A percentile compares a stretch with the other conserved stretches of the same genome.
Conservation (phyloP, 2,329 filamentous ascomycete genomes). For the Monosporascus cannonballus region DNA sequence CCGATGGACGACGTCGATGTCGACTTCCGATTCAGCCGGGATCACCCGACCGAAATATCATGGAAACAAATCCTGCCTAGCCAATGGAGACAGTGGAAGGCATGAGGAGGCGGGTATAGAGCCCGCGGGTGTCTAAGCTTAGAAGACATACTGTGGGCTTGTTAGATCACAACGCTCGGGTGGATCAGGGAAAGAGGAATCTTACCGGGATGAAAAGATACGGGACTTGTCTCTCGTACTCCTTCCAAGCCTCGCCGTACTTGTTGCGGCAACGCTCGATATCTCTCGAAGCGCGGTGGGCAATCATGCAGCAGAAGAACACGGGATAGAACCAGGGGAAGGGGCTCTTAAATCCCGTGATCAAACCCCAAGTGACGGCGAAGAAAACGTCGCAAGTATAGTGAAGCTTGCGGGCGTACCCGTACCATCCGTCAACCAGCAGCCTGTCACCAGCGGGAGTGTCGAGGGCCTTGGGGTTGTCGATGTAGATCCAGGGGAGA, state of each 20-base stretch:
- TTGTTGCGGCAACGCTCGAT: conserved; percentile 69
- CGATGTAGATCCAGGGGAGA: conserved; percentile 78
- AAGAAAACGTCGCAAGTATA: conserved; percentile 46
- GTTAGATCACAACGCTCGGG: neutral
- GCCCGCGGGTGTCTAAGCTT: neutral
- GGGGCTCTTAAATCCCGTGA: conserved; percentile 55
- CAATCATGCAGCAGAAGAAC: conserved; percentile 76
- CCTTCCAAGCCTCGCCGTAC: conserved; percentile 76
- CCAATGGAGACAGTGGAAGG: too few species aligned
- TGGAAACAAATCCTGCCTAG: too few species aligned
- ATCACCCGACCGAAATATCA: too few species aligned
- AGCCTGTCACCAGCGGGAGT: conserved; percentile 70
- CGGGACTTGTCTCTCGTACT: conserved; percentile 75
- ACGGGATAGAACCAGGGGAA: conserved; percentile 87
- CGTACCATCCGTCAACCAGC: conserved; percentile 82
- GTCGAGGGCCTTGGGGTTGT: conserved; percentile 74
- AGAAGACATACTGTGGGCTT: conserved; percentile 3
- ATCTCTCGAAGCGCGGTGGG: conserved; percentile 70
- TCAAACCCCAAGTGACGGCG: conserved; percentile 43
- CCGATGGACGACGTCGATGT: too few species aligned
- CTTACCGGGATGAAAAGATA: conserved; percentile 65
- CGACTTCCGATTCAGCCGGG: too few species aligned
- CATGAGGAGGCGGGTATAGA: neutral
- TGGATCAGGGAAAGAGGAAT: neutral
- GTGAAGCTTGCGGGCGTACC: conserved; percentile 58